Base-by-base conservation (phyloP, 1,139 yeast species). In the Nadsonia commutata region DNA sequence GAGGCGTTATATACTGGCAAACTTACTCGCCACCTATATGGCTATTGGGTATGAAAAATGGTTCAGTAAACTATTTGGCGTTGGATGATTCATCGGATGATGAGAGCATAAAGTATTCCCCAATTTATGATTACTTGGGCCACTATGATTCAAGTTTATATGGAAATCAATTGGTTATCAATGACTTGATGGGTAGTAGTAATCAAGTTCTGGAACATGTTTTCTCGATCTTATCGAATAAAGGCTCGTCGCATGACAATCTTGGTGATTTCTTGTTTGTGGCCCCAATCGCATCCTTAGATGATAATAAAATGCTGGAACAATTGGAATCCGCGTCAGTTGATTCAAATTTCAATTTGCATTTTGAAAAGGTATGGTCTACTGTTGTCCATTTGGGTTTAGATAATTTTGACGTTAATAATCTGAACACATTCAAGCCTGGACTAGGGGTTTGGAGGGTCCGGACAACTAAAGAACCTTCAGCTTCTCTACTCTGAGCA, bases 1-100 rank as follows among this genome's bases (percentile, higher is more conserved):
- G 33, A 8, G 47, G 54, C 1, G 46, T 55, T 7, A 43, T 51
- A 13, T 90, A 94, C 90, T 90, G 97, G 96, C 78, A 88, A 57
- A 85, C 96, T 0, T 90, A 88, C 55, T 72, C 86, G 1, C 97
- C 97, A 0, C 97, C 98, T 0, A 71, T 84, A 2, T 88, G 95
- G 94, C 57, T 88, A 46, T 63, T 84, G 40, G 83, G 80, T 2
- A 50, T 52, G 39, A 59, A 56, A 2, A 41, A 48, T 9, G 55
- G 49, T 5, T 44, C 57, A 2, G 62, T 63, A 2, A 45, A 48
- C 3, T 48, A 50, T 23, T 44, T 53, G 2, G 55, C 53, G 36
- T 59, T 62, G 8, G 47, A 44, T 9, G 51, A 45, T 6, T 56
- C 51, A 19, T 44, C 45, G 0, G 56, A 64, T 42, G 55, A 57